Conservation (phyloP, 164 flowering plant species). For the Piper betle region DNA sequence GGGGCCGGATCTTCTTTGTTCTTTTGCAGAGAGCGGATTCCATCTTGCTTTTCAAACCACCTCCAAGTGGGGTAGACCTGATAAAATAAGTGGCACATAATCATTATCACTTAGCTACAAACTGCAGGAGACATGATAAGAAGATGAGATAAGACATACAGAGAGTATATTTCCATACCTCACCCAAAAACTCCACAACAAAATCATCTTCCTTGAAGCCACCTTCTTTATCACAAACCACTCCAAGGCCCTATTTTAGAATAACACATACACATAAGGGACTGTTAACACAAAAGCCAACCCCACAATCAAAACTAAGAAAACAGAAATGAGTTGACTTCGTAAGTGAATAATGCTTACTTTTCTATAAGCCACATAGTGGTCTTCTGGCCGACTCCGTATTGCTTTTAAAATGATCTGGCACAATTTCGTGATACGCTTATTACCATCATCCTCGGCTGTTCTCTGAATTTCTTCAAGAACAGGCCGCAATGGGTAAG, state of each 20-base stretch:
- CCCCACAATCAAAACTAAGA: background rate
- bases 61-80: slow-evolving; percentile 99
- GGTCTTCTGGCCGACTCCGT: slow-evolving; percentile 72
- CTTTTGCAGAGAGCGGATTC: slow-evolving; percentile 83
- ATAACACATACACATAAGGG: background rate
- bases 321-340: background rate
- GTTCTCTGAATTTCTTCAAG: slow-evolving; percentile 55
- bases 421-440: slow-evolving; percentile 38
- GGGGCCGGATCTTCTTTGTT: slow-evolving; percentile 87
- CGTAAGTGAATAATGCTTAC: slow-evolving; percentile 15
- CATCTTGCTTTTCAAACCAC: slow-evolving; percentile 99
- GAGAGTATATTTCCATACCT: slow-evolving; percentile 35
- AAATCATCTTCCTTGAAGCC: slow-evolving; percentile 93
- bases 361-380: slow-evolving; percentile 95
- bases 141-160: background rate
- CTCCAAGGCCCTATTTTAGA: slow-evolving; percentile 80
- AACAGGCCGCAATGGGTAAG: slow-evolving; percentile 57
- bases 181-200: slow-evolving; percentile 96
- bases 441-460: slow-evolving; percentile 46
- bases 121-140: background rate
- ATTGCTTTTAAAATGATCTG: slow-evolving; percentile 62
- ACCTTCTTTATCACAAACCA: slow-evolving; percentile 84
- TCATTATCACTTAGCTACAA: background rate
- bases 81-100: background rate
- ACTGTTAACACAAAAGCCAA: background rate